phyloP scores from a whole-genome alignment of 306 rosid species.

The Pachyrhizus erosus region DNA sequence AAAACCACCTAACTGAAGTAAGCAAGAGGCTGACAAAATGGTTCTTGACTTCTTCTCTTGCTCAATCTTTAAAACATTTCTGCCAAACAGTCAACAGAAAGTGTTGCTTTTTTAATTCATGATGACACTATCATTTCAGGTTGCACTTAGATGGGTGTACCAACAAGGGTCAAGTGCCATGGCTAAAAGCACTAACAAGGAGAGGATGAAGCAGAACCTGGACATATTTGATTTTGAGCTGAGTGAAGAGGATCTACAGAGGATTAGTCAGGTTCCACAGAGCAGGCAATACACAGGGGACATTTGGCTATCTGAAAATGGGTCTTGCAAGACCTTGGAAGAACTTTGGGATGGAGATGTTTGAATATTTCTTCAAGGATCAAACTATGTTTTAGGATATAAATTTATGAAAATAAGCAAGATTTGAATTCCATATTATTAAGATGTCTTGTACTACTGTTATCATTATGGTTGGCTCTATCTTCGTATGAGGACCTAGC shows the following conservation, averaged over 20 bases:
- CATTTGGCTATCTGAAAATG: slow-evolving; percentile 49
- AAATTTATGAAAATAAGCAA: slow-evolving; percentile 29
- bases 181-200: slow-evolving; percentile 61
- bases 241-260: slow-evolving; percentile 54
- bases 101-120: neutral
- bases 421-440: slow-evolving; percentile 4
- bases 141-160: slow-evolving; percentile 61
- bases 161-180: slow-evolving; percentile 61
- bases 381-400: neutral
- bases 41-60: no score
- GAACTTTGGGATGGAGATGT: slow-evolving; percentile 60
- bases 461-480: slow-evolving; percentile 15
- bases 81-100: no score
- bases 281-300: slow-evolving; percentile 45
- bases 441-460: slow-evolving; percentile 7
- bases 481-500: neutral
- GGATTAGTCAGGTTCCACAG: slow-evolving; percentile 62
- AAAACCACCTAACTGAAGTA: neutral
- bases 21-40: neutral
- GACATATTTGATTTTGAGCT: slow-evolving; percentile 66
- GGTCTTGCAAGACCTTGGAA: slow-evolving; percentile 56
- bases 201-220: slow-evolving; percentile 63
- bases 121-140: slow-evolving; percentile 46
- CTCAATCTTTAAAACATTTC: no score
- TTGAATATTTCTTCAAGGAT: slow-evolving; percentile 28